These are phyloP conservation scores for Clonostachys solani DNA, from an alignment of 2,329 filamentous ascomycete species.

Conservation along the genomic window DNA sequence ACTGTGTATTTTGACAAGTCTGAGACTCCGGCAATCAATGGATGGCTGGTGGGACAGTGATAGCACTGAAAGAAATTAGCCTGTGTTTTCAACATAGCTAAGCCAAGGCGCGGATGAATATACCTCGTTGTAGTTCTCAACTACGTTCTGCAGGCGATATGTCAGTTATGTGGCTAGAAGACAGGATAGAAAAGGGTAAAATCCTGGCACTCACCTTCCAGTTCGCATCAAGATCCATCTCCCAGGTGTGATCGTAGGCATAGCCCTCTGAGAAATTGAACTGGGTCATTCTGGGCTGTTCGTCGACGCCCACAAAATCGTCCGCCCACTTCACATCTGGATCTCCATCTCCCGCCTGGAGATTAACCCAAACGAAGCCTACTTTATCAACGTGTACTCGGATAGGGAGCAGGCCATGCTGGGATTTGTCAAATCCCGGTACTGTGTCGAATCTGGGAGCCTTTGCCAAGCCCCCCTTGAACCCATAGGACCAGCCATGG, in stretches of 20 bases:
- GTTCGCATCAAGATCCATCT: conserved; percentile 52
- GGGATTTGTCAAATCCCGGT: conserved; percentile 47
- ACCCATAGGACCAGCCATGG: conserved; percentile 58
- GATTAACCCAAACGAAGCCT: conserved; percentile 55
- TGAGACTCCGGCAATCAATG: conserved; percentile 50
- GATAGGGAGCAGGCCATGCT: conserved; percentile 52
- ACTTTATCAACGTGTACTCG: conserved; percentile 47
- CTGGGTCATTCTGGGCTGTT: conserved; percentile 33
- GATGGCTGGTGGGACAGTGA: conserved; percentile 55
- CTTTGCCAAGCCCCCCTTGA: conserved; percentile 52
- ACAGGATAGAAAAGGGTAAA: no score
- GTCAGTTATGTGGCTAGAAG: no score
- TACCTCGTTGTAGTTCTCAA: conserved; percentile 56
- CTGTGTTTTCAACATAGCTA: no score
- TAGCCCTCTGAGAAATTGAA: conserved; percentile 47
- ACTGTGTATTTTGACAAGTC: conserved; percentile 52
- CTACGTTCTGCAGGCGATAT: conserved; percentile 15
- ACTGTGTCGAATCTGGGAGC: conserved; percentile 54
- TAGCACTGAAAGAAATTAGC: conserved; percentile 35
- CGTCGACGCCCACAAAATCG: conserved; percentile 42
- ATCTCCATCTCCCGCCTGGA: conserved; percentile 39
- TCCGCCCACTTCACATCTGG: conserved; percentile 42
- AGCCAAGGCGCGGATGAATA: no score
- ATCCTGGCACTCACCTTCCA: conserved; percentile 41
- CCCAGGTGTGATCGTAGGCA: conserved; percentile 52